Evolutionary conservation across 192 early-diverging fungal species (phyloP).

Genomic region (Gigaspora rosea): DNA sequence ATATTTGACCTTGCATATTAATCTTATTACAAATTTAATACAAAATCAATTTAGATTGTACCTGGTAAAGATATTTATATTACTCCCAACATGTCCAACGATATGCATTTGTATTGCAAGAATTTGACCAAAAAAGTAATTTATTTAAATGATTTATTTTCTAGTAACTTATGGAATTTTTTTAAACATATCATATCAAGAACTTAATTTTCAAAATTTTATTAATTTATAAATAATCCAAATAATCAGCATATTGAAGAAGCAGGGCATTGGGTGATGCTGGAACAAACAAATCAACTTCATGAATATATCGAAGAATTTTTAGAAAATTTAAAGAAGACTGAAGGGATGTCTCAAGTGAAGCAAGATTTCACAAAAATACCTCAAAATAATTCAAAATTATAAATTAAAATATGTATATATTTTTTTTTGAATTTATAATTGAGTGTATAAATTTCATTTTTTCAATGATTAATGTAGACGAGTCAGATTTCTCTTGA

Average conservation of each 20-base stretch:
- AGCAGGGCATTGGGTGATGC: conserved; percentile 21
- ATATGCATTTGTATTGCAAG: conserved; percentile 17
- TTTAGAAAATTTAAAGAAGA: conserved; percentile 6
- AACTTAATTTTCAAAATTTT: not conserved
- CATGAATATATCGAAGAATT: conserved; percentile 16
- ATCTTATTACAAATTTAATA: not conserved
- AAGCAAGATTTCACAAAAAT: too few relatives aligned
- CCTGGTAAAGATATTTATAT: not conserved
- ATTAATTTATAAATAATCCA: not conserved
- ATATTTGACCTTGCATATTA: not conserved
- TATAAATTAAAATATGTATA: too few relatives aligned
- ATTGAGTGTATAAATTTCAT: too few relatives aligned
- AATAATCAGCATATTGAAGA: not conserved
- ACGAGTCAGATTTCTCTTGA: too few relatives aligned
- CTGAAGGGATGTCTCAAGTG: not conserved
- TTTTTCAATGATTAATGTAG: too few relatives aligned
- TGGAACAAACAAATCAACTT: conserved; percentile 17
- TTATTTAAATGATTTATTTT: too few relatives aligned
- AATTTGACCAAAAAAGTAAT: conserved; percentile 1
- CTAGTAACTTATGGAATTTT: too few relatives aligned
- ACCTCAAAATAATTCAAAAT: too few relatives aligned
- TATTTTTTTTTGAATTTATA: too few relatives aligned
- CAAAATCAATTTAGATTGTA: not conserved
- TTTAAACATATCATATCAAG: too few relatives aligned
- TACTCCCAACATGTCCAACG: not conserved